phyloP scores from a whole-genome alignment of 345 rosid genomes.

The Dipteronia dyeriana region DNA sequence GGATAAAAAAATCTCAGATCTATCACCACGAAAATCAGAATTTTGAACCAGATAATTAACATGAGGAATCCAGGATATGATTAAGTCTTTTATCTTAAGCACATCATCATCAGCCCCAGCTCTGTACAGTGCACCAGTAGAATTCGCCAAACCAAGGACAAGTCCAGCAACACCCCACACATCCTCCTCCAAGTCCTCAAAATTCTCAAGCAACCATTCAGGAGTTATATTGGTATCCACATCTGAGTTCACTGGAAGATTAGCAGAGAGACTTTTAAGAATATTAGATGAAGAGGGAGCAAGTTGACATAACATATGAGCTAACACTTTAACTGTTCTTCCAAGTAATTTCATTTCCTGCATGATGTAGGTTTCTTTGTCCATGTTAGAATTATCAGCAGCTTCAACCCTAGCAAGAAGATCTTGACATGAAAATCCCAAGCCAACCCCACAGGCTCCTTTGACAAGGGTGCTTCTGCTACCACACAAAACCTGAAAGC shows the following conservation, averaged over 20 bases:
- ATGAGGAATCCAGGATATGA: constrained; percentile 78
- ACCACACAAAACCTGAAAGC: constrained; percentile 70
- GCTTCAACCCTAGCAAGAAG: constrained; percentile 58
- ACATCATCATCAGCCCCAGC: constrained; percentile 70
- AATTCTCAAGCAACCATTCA: constrained; percentile 42
- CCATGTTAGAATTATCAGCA: constrained; percentile 43
- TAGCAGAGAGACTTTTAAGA: constrained; percentile 47
- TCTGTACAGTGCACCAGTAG: constrained; percentile 71
- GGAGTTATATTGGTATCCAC: constrained; percentile 31
- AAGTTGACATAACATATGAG: constrained; percentile 45
- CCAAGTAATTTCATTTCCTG: constrained; percentile 68
- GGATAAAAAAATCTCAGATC: constrained; percentile 51
- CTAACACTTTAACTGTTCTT: constrained; percentile 55
- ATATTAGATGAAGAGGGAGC: constrained; percentile 45
- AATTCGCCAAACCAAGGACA: constrained; percentile 79
- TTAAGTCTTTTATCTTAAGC: constrained; percentile 64
- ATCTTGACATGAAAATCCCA: constrained; percentile 84
- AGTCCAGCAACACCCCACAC: constrained; percentile 94
- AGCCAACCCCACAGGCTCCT: constrained; percentile 94
- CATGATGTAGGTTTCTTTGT: constrained; percentile 50
- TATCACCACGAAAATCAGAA: constrained; percentile 38
- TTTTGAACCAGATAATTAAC: constrained; percentile 40
- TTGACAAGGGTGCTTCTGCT: constrained; percentile 83
- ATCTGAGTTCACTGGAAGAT: constrained; percentile 43
- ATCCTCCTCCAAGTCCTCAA: constrained; percentile 75